A percentile compares a stretch with the other conserved stretches of the same genome.
Evolutionary conservation across 2,329 filamentous ascomycete genomes (phyloP).

Genomic region (Aspergillus terreus): DNA sequence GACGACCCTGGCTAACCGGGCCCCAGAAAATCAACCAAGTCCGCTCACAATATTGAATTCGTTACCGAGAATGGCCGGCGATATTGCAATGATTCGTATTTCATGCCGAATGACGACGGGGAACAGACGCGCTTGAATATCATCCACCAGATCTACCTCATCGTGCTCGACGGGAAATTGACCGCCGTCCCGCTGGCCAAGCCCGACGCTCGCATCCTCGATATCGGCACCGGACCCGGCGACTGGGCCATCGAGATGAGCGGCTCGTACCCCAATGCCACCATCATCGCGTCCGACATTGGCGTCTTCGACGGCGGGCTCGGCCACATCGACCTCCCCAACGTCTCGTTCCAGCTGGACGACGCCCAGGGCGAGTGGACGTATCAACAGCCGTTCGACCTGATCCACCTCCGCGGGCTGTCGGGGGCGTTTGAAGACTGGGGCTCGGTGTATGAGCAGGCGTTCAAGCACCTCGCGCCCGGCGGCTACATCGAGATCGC

Average conservation of each 20-base stretch:
- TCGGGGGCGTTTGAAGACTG: constrained; percentile 46
- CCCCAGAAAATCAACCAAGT: constrained; percentile 34
- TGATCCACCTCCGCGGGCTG: constrained; percentile 45
- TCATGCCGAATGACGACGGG: constrained; percentile 63
- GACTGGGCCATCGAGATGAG: constrained; percentile 50
- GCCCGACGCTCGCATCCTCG: constrained; percentile 29
- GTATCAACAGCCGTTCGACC: constrained; percentile 47
- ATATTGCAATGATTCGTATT: constrained; percentile 61
- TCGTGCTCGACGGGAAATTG: constrained; percentile 32
- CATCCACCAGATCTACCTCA: constrained; percentile 60
- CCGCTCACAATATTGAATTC: constrained; percentile 47
- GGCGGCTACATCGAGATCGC: constrained; percentile 48
- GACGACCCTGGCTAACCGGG: constrained; percentile 6
- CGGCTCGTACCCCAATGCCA: constrained; percentile 39
- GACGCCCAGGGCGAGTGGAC: constrained; percentile 41
- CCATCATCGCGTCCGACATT: constrained; percentile 43
- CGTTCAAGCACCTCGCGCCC: constrained; percentile 42
- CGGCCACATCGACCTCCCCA: constrained; percentile 31
- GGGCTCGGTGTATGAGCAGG: constrained; percentile 44
- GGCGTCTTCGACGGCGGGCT: constrained; percentile 33
- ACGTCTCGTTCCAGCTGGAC: constrained; percentile 49
- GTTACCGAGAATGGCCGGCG: constrained; percentile 58
- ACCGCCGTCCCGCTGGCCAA: constrained; percentile 29
- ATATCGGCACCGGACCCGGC: constrained; percentile 49
- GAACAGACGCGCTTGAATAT: constrained; percentile 62